Conservation (phyloP, 2,329 filamentous ascomycete species). For the Ophidiomyces ophidiicola region DNA sequence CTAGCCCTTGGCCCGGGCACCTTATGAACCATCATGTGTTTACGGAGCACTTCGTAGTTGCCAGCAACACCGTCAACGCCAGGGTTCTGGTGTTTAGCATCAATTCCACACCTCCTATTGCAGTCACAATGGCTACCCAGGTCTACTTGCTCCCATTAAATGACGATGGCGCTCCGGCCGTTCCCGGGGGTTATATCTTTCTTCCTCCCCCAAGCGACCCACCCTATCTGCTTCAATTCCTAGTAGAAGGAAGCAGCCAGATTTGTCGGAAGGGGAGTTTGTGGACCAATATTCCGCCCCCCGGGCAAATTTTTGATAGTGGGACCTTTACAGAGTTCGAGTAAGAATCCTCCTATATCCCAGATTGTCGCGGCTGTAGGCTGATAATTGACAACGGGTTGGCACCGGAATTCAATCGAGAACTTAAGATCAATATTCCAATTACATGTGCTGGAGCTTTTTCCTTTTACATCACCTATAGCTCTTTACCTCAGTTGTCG, state of each 20-base stretch:
- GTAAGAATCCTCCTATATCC: conserved; percentile 41
- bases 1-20: too few relatives aligned
- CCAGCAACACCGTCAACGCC: too few relatives aligned
- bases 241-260: conserved; percentile 87
- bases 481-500: conserved; percentile 68
- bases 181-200: conserved; percentile 84
- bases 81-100: background rate
- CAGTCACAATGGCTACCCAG: conserved; percentile 12
- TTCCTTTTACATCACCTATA: conserved; percentile 87
- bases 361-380: conserved; percentile 2
- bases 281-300: conserved; percentile 87
- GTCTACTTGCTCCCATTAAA: conserved; percentile 84
- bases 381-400: conserved; percentile 45
- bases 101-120: background rate
- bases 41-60: too few relatives aligned
- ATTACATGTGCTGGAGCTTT: conserved; percentile 76
- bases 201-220: conserved; percentile 65
- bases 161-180: conserved; percentile 82
- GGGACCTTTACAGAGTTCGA: conserved; percentile 76
- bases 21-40: too few relatives aligned
- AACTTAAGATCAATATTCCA: conserved; percentile 78
- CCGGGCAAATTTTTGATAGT: conserved; percentile 63
- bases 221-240: conserved; percentile 67
- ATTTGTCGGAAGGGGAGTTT: conserved; percentile 89
- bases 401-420: conserved; percentile 81